Conservation (phyloP, 768 basidiomycete species). For the Macrocybe gigantea region DNA sequence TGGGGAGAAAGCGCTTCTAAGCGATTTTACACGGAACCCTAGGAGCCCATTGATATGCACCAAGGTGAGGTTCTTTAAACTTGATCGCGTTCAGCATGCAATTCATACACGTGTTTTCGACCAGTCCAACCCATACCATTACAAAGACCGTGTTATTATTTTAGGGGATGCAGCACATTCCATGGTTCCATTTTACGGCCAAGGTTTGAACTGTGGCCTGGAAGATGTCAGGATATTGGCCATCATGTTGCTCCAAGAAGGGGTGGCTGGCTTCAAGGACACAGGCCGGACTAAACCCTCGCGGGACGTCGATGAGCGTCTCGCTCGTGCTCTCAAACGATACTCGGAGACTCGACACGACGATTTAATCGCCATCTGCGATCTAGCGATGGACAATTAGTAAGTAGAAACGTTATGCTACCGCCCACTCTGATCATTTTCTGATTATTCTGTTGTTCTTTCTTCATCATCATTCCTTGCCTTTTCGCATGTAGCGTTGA, state of each 20-base stretch:
- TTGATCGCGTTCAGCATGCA: conserved; percentile 15
- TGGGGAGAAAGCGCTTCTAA: conserved; percentile 70
- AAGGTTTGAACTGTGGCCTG: conserved; percentile 95
- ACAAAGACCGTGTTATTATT: conserved; percentile 80
- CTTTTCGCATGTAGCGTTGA: conserved; percentile 54
- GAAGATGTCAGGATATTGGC: conserved; percentile 94
- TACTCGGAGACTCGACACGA: conserved; percentile 83
- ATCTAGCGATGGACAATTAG: conserved; percentile 97
- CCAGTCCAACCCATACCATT: conserved; percentile 85
- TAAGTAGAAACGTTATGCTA: conserved; percentile 35
- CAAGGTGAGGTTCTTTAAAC: conserved; percentile 55
- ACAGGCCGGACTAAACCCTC: conserved; percentile 22
- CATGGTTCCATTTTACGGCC: conserved; percentile 98
- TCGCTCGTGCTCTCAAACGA: conserved; percentile 61
- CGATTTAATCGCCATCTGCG: conserved; percentile 86
- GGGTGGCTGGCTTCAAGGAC: conserved; percentile 41
- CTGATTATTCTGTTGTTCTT: neutral
- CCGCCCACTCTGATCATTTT: conserved; percentile 9
- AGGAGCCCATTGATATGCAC: conserved; percentile 87
- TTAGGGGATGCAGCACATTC: conserved; percentile 95
- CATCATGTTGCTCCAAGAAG: conserved; percentile 64
- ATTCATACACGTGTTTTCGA: conserved; percentile 12
- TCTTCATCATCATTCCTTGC: too few species aligned
- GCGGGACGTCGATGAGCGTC: conserved; percentile 42
- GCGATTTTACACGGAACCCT: conserved; percentile 81